Conservation (phyloP, 768 basidiomycete genomes). For the Lactarius tabidus region DNA sequence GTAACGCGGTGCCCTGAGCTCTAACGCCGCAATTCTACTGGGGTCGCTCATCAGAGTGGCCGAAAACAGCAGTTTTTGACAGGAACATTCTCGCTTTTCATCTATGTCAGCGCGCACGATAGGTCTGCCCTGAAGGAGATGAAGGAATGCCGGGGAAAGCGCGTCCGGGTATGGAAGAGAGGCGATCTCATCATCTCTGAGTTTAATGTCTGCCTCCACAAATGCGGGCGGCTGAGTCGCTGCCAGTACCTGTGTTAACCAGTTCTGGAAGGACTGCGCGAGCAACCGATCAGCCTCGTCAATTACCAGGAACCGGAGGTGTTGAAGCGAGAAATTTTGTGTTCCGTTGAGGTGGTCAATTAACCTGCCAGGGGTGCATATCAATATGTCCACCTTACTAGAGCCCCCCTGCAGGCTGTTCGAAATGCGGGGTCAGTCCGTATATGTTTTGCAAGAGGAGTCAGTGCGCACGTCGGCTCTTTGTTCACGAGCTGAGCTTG, state of each 20-base stretch:
- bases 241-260: constrained; percentile 80
- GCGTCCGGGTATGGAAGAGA: constrained; percentile 45
- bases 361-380: constrained; percentile 92
- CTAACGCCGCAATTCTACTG: constrained; percentile 81
- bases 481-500: constrained; percentile 74
- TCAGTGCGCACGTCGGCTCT: constrained; percentile 43
- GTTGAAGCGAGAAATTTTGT: constrained; percentile 86
- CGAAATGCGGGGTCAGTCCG: neutral
- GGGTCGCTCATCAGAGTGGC: constrained; percentile 95
- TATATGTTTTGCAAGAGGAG: neutral
- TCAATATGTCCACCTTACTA: constrained; percentile 88
- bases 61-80: constrained; percentile 94
- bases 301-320: constrained; percentile 94
- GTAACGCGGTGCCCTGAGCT: constrained; percentile 77
- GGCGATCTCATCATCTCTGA: neutral
- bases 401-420: constrained; percentile 75
- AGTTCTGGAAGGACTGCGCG: constrained; percentile 94
- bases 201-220: constrained; percentile 2
- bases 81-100: constrained; percentile 59
- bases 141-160: constrained; percentile 57
- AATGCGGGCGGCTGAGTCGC: constrained; percentile 49
- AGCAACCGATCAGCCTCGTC: constrained; percentile 98
- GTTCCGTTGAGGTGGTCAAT: constrained; percentile 92
- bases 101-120: constrained; percentile 47
- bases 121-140: constrained; percentile 38